Evolutionary conservation across 345 rosid genomes (phyloP), one percentile per base, ranked within the genome.

Genomic region (Erucastrum elatum): DNA sequence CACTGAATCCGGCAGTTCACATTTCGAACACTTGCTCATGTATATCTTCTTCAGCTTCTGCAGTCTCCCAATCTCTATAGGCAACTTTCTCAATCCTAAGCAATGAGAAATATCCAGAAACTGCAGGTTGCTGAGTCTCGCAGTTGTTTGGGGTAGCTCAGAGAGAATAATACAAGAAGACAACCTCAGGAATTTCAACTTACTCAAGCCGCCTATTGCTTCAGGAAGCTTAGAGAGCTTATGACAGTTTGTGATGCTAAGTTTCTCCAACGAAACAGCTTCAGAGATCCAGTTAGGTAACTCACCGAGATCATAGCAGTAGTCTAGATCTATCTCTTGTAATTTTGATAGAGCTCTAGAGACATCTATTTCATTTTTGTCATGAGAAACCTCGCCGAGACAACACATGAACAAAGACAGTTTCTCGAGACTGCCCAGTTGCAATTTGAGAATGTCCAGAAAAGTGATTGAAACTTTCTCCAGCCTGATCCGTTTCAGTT

Each of bases 201-300:
- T 82, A 8, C 34, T 61, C 76, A 87, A 71, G 46, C 80, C 86
- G 4, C 85, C 84, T 0, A 90, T 81, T 61, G 37, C 79, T 31
- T 76, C 73, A 0, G 92, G 92, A 70, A 92, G 77, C 27, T n/a
- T 1, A 4, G 70, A 15, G 17, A 92, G 75, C 37, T 86, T 85
- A 29, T 82, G 84, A 69, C 95, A 92, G 39, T 88, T 84, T 58
- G 88, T 87, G 85, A 91, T 84, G 84, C 77, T 84, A 6, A 87
- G 86, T 26, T 77, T 86, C 77, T 74, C 58, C 75, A 91, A 66
- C n/a, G 82, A 61, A 75, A 51, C 51, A 62, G 77, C 49, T 6
- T 76, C 76, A 55, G 77, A 86, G 0, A 88, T 12, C 72, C 84
- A 80, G n/a, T 29, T 66, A 0, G 90, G 89, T 15, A 89, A 74